These are phyloP conservation scores for Prunus fruticosa DNA, from an alignment of 306 rosid genomes.

Conservation along the genomic window DNA sequence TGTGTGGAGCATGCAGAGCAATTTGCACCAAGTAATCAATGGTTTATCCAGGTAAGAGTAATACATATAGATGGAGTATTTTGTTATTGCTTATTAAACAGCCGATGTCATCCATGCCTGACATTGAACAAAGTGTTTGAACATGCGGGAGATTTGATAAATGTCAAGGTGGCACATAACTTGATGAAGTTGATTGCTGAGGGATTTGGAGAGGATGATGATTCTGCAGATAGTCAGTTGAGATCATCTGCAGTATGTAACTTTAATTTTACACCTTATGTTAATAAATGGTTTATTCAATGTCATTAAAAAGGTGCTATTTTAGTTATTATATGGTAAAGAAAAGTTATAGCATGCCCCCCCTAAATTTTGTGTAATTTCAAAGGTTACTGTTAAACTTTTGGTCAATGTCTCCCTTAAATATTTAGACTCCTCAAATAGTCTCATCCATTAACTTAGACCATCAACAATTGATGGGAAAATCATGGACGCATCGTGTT, in stretches of 20 bases:
- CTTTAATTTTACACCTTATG: slow-evolving; percentile 22
- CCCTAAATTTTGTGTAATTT: not conserved
- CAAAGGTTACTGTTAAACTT: not conserved
- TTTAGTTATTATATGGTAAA: not conserved
- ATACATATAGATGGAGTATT: slow-evolving; percentile 10
- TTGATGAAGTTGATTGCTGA: slow-evolving; percentile 96
- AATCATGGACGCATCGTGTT: too few species aligned
- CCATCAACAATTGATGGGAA: not conserved
- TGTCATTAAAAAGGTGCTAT: slow-evolving; percentile 3
- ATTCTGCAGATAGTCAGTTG: slow-evolving; percentile 73
- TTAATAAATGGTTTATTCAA: not conserved
- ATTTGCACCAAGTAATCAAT: slow-evolving; percentile 94
- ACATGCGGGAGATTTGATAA: slow-evolving; percentile 99
- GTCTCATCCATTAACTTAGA: not conserved
- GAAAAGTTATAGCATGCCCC: not conserved
- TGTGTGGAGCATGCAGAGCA: slow-evolving; percentile 96
- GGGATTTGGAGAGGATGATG: slow-evolving; percentile 95
- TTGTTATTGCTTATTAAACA: not conserved
- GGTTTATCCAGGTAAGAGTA: slow-evolving; percentile 97
- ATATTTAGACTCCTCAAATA: not conserved
- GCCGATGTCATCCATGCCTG: slow-evolving; percentile 8
- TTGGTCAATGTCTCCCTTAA: not conserved
- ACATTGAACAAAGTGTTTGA: slow-evolving; percentile 85
- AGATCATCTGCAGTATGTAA: slow-evolving; percentile 94
- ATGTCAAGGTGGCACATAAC: slow-evolving; percentile 94